These are phyloP conservation scores for Saccharomycopsis malanga DNA, from an alignment of 805 yeast genomes.

Conservation along the genomic window DNA sequence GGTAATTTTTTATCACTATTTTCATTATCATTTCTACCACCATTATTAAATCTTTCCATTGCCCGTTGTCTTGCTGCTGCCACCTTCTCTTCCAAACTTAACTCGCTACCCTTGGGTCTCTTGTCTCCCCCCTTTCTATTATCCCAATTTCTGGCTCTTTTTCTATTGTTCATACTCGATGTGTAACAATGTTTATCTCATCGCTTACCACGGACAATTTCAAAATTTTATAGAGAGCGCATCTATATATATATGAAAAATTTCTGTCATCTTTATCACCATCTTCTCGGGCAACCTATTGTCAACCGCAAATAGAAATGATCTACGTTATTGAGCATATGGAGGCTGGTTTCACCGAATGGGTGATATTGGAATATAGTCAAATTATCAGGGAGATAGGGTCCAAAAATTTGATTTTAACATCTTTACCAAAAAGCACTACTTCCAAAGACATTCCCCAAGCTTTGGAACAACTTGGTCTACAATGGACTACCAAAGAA, in stretches of 20 bases:
- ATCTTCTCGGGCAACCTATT: too few relatives aligned
- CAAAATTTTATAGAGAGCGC: too few relatives aligned
- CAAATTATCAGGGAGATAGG: slow-evolving; percentile 84
- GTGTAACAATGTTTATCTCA: too few relatives aligned
- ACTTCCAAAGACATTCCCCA: slow-evolving; percentile 58
- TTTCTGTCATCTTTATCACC: too few relatives aligned
- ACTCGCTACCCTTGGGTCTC: too few relatives aligned
- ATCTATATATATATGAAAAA: too few relatives aligned
- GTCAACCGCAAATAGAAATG: too few relatives aligned
- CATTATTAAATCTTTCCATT: not conserved
- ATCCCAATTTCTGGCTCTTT: not conserved
- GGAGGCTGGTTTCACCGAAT: slow-evolving; percentile 94
- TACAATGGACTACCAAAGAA: slow-evolving; percentile 79
- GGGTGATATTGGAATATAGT: slow-evolving; percentile 86
- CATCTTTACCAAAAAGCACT: slow-evolving; percentile 66
- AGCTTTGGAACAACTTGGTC: slow-evolving; percentile 49
- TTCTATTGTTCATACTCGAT: not conserved
- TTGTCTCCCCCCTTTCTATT: not conserved
- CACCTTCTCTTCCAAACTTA: slow-evolving; percentile 4
- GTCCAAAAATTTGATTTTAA: slow-evolving; percentile 58
- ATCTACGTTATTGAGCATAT: slow-evolving; percentile 93
- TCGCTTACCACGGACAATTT: too few relatives aligned
- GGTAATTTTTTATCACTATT: not conserved
- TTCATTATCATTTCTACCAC: not conserved
- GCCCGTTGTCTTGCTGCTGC: slow-evolving; percentile 9